A percentile compares a stretch with the other conserved stretches of the same genome.
Evolutionary conservation across 2,329 filamentous ascomycete species (phyloP).

Genomic region (Aureobasidium melanogenum): DNA sequence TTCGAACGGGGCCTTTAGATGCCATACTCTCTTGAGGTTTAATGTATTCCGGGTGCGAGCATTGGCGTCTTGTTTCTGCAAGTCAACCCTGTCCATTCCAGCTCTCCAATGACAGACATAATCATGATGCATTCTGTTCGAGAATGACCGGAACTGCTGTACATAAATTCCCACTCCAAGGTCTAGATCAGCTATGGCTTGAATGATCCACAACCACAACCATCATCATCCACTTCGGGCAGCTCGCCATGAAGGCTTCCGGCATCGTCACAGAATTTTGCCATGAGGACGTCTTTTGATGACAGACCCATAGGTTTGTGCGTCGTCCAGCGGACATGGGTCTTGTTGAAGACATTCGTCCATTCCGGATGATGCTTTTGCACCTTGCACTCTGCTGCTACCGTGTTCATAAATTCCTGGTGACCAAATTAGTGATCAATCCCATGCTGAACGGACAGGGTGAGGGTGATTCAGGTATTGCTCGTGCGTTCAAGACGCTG

Average conservation of each 20-base stretch:
- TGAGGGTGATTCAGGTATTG: background rate
- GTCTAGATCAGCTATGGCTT: background rate
- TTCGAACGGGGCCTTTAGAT: background rate
- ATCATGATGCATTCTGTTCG: background rate
- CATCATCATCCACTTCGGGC: background rate
- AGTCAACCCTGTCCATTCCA: background rate
- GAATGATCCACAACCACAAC: conserved; percentile 17
- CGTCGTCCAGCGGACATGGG: conserved; percentile 65
- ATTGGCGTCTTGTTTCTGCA: conserved; percentile 4
- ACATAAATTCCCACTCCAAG: background rate
- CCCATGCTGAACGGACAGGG: background rate
- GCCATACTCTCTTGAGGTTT: conserved; percentile 4
- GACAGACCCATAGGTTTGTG: conserved; percentile 60
- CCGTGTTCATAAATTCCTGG: conserved; percentile 68
- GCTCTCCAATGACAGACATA: background rate
- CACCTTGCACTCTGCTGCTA: conserved; percentile 58
- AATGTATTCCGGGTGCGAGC: conserved; percentile 1
- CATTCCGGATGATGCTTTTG: conserved; percentile 68
- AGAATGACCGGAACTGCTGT: background rate
- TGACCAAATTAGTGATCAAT: background rate
- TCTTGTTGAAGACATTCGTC: conserved; percentile 67
- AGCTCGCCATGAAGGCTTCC: conserved; percentile 21
- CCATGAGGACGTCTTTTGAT: conserved; percentile 53
- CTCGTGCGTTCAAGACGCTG: background rate
- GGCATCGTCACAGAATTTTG: conserved; percentile 49